Evolutionary conservation across 495 filamentous ascomycete genomes (phyloP).

Genomic region (Podospora australis): DNA sequence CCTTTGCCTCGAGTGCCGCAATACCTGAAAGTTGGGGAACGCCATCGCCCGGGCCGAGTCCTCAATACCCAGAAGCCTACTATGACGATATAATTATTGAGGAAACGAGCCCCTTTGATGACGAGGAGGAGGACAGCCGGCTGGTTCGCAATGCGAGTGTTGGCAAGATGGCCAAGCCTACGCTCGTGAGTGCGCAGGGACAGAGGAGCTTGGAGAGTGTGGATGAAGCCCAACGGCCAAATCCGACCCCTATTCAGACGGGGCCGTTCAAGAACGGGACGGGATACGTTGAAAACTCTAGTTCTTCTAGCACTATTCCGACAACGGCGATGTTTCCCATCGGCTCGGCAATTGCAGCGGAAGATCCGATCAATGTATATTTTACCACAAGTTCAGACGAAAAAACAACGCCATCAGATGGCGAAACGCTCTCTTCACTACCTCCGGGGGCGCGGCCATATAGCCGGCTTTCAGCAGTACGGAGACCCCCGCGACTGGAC

Average conservation of each 20-base stretch:
- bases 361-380: slow-evolving; percentile 28
- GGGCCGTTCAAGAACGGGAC: slow-evolving; percentile 34
- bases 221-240: slow-evolving; percentile 22
- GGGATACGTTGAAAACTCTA: slow-evolving; percentile 38
- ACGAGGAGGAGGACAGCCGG: slow-evolving; percentile 53
- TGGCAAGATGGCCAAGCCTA: slow-evolving; percentile 65
- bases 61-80: slow-evolving; percentile 38
- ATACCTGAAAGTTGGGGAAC: slow-evolving; percentile 66
- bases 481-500: slow-evolving; percentile 68
- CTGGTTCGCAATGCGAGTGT: slow-evolving; percentile 74
- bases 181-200: slow-evolving; percentile 53
- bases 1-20: slow-evolving; percentile 74
- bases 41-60: slow-evolving; percentile 35
- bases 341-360: slow-evolving; percentile 33
- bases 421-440: slow-evolving; percentile 20
- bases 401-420: slow-evolving; percentile 24
- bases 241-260: slow-evolving; percentile 28
- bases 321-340: slow-evolving; percentile 17
- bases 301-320: slow-evolving; percentile 32
- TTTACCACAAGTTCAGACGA: slow-evolving; percentile 5
- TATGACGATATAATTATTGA: slow-evolving; percentile 45
- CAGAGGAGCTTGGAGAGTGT: slow-evolving; percentile 18
- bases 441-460: slow-evolving; percentile 20
- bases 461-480: slow-evolving; percentile 45
- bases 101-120: slow-evolving; percentile 38